phyloP scores from a whole-genome alignment of 495 filamentous ascomycete species.

The Rhizodiscina lignyota region DNA sequence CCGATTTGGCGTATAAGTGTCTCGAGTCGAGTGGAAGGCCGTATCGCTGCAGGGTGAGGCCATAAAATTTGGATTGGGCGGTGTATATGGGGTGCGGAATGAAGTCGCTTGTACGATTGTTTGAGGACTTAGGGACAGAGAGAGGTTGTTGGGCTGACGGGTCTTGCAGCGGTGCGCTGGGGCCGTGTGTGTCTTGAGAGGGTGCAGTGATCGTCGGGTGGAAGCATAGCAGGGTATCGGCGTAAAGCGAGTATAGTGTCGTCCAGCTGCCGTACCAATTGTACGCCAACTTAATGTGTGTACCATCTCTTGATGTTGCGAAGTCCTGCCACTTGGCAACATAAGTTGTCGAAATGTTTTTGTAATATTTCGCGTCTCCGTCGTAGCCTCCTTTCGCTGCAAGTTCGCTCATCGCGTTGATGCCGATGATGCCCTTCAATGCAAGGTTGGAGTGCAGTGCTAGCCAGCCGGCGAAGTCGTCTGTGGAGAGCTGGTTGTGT shows the following conservation, averaged over 20 bases:
- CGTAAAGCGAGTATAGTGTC: constrained; percentile 35
- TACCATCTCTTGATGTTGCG: constrained; percentile 63
- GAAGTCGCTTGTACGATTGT: constrained; percentile 17
- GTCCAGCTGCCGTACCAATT: constrained; percentile 94
- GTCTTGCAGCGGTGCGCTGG: background rate
- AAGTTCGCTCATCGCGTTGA: constrained; percentile 83
- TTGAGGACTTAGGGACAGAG: background rate
- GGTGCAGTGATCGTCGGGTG: constrained; percentile 16
- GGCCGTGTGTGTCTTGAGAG: background rate
- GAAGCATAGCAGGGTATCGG: constrained; percentile 25
- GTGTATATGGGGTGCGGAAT: constrained; percentile 24
- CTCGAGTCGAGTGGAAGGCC: constrained; percentile 26
- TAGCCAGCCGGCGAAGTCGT: constrained; percentile 92
- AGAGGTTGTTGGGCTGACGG: constrained; percentile 10
- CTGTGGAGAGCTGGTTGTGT: constrained; percentile 77
- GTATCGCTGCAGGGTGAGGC: constrained; percentile 22
- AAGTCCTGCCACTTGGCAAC: constrained; percentile 70
- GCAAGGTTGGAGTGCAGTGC: constrained; percentile 87
- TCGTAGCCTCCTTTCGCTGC: constrained; percentile 50
- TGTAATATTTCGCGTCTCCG: constrained; percentile 39
- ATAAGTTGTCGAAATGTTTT: constrained; percentile 56
- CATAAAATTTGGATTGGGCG: constrained; percentile 21
- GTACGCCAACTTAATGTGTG: constrained; percentile 82
- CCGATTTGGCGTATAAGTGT: constrained; percentile 27
- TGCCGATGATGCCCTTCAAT: constrained; percentile 85